phyloP scores from a whole-genome alignment of 2,329 filamentous ascomycete species.

The Talaromyces sp. region DNA sequence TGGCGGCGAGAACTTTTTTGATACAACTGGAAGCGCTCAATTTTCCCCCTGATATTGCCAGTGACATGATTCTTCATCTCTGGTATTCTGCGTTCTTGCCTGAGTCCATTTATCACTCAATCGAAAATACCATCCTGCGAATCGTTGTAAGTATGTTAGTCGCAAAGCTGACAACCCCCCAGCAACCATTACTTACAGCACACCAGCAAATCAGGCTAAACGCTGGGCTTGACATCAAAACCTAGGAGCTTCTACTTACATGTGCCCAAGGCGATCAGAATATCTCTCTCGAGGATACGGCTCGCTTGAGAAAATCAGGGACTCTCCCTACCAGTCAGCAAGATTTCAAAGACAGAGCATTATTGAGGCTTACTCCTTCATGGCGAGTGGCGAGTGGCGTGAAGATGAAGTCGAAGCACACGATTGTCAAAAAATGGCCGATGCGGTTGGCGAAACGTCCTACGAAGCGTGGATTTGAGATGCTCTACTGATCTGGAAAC shows the following conservation, averaged over 20 bases:
- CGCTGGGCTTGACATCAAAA: conserved; percentile 29
- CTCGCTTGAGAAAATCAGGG: conserved; percentile 24
- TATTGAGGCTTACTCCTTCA: conserved; percentile 25
- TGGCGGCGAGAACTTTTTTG: conserved; percentile 38
- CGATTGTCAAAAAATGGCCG: conserved; percentile 26
- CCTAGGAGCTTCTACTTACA: conserved; percentile 31
- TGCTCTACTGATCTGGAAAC: conserved; percentile 14
- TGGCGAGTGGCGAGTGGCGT: conserved; percentile 28
- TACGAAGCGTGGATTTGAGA: conserved; percentile 35
- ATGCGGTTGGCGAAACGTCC: not conserved
- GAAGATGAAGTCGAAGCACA: conserved; percentile 29
- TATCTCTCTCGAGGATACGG: conserved; percentile 24
- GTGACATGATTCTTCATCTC: conserved; percentile 35
- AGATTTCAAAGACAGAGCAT: conserved; percentile 34
- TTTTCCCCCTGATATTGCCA: conserved; percentile 18
- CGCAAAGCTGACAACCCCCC: too few species aligned
- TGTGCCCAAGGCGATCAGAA: conserved; percentile 27
- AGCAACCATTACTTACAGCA: too few species aligned
- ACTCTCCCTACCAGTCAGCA: conserved; percentile 28
- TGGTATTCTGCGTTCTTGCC: conserved; percentile 47
- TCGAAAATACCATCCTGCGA: conserved; percentile 20
- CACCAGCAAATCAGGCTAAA: conserved; percentile 23
- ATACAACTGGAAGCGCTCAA: conserved; percentile 37
- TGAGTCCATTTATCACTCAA: conserved; percentile 20
- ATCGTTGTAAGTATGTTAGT: too few species aligned